Base-by-base conservation (phyloP, 2,329 filamentous ascomycete genomes). In the Dothideomycetes sp. region DNA sequence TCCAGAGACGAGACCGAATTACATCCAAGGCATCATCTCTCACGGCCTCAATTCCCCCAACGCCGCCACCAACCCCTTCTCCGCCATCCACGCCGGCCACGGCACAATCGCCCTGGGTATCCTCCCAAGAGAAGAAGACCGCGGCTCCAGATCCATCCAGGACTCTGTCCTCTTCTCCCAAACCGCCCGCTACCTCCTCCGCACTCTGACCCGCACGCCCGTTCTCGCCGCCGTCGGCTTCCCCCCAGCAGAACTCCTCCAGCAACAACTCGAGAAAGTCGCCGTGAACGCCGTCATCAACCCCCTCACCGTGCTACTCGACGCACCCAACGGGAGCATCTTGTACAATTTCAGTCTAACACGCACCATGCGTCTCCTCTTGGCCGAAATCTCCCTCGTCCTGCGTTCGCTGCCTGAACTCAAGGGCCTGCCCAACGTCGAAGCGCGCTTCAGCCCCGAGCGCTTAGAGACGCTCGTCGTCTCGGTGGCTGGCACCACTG, bases 221-320 rank as follows among this genome's bases (percentile, higher is more conserved):
- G 66, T 72, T 3, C 72, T 93, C 2, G 65, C 72, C 36, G 79
- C 76, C 3, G 65, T 73, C 5, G 69, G 70, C 5, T 67, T 80
- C 44, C 66, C 70, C 0, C 70, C 75, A 7, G 64, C 72, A 4
- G 70, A 75, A 27, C 77, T 91, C 47, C 63, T 91, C 5, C 72
- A 75, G 45, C 68, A 75, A 50, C 91, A 94, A 59, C 72, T 96
- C 3, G 82, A 89, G 34, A 81, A 79, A 34, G 68, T 95, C 29
- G 77, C 84, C 2, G 75, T 88, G 49, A 79, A 81, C 45, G 75
- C 79, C 35, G 70, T 91, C 19, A 75, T 93, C 40, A 88, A 94
- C 47, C 80, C 89, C 0, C 66, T 95, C 4, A 88, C 85, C 3
- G 80, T 84, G 2, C 65, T 94, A 7, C 71, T 93, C 37, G 83